phyloP scores from a whole-genome alignment of 306 rosid genomes.

The Cicer judaicum region DNA sequence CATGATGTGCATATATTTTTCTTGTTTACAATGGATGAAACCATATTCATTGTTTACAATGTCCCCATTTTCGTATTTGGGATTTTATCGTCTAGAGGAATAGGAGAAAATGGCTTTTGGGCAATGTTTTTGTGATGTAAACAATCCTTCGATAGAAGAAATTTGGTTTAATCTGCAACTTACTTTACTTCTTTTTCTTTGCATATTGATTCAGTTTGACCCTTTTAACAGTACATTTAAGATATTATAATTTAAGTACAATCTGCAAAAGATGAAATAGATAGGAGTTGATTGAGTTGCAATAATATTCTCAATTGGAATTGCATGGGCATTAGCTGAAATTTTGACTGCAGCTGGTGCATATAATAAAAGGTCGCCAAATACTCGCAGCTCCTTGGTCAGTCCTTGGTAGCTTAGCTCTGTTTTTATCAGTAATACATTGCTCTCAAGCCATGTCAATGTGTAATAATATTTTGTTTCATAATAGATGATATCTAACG shows the following conservation, averaged over 20 bases:
- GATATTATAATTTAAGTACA: conserved; percentile 50
- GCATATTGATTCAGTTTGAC: too few species aligned
- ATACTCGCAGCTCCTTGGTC: conserved; percentile 83
- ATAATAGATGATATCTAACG: conserved; percentile 4
- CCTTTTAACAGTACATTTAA: too few species aligned
- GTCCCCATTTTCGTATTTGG: too few species aligned
- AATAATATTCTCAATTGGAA: conserved; percentile 58
- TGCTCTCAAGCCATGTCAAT: conserved; percentile 2
- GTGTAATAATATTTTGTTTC: neutral
- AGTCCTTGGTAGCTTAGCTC: conserved; percentile 38
- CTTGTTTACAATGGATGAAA: too few species aligned
- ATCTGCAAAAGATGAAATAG: conserved; percentile 54
- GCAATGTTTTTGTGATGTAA: too few species aligned
- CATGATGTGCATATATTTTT: too few species aligned
- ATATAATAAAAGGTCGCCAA: conserved; percentile 59
- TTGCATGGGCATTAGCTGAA: conserved; percentile 78
- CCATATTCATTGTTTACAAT: too few species aligned
- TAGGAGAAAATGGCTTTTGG: too few species aligned
- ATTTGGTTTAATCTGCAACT: too few species aligned
- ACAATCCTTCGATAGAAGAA: too few species aligned
- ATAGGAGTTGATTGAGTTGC: conserved; percentile 66
- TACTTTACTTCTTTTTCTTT: too few species aligned
- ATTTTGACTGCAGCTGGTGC: conserved; percentile 89
- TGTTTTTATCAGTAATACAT: conserved; percentile 20
- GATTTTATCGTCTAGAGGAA: too few species aligned